Evolutionary conservation across 345 rosid species (phyloP), one percentile per base, ranked within the genome.

Genomic region (Salix caprea): DNA sequence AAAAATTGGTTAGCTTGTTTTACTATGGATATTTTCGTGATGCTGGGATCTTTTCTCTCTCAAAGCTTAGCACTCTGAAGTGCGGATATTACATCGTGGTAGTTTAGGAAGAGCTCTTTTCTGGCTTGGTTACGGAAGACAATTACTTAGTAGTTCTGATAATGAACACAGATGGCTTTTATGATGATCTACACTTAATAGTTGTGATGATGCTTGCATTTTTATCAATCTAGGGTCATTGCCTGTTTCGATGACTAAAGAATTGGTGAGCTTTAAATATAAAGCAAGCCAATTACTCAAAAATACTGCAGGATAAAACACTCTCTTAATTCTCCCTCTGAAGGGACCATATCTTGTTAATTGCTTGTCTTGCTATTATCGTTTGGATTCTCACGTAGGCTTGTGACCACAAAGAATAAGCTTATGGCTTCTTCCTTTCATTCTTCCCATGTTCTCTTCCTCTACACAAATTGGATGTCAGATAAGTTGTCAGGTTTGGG

Each of bases 401-500:
- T 7, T 52, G 76, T 26, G 76, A 65, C 67, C 72, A 28, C 72
- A 76, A 52, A 71, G 70, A 61, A 56, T 64, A 60, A 54, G 60
- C 32, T 52, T 70, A 65, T 72, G 48, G 72, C 61, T 39, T 26
- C 72, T 42, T 15, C 37, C 23, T 65, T 75, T 65, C 71, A 39
- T 58, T 28, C 46, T 62, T 60, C 72, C 5, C 23, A 19, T 34
- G 23, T 28, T 71, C 18, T 8, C 23, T 71, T 67, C 66, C 69
- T 56, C 64, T 37, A 1, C 76, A 23, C 44, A n/a, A 78, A 81
- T 76, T 73, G 76, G 62, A 70, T 80, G 77, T 75, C 71, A 73
- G 79, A 42, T 71, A 71, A 65, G 62, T 54, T 78, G 79, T 87
- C 80, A 76, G 26, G 70, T 72, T 52, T 21, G 28, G 81, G 83